A percentile compares a stretch with the other conserved stretches of the same genome.
Evolutionary conservation across 164 flowering plant species (phyloP).

Genomic region (Nelumbo lutea): DNA sequence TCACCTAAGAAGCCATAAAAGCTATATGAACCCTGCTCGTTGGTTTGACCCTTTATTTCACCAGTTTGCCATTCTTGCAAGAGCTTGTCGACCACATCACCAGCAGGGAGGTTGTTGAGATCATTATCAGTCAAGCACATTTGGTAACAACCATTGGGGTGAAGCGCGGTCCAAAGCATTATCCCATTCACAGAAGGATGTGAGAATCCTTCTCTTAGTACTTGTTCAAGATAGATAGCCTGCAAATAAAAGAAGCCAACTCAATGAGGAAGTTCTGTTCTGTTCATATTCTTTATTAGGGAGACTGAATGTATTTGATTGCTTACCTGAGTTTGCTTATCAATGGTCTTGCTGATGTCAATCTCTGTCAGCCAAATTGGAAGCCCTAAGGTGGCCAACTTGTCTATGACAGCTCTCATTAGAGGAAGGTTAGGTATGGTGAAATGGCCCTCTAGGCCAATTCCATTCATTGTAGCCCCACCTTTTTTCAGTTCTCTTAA

Average conservation of each 20-base stretch:
- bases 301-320: not conserved
- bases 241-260: slow-evolving; percentile 15
- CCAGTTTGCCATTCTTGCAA: slow-evolving; percentile 72
- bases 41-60: slow-evolving; percentile 34
- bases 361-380: slow-evolving; percentile 97
- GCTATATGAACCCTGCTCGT: slow-evolving; percentile 63
- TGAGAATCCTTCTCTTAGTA: slow-evolving; percentile 88
- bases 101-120: slow-evolving; percentile 67
- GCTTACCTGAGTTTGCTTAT: slow-evolving; percentile 55
- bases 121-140: slow-evolving; percentile 84
- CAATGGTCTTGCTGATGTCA: slow-evolving; percentile 60
- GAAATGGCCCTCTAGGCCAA: slow-evolving; percentile 86
- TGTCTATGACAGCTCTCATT: slow-evolving; percentile 76
- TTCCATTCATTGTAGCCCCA: slow-evolving; percentile 64
- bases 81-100: slow-evolving; percentile 75
- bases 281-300: no score
- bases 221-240: slow-evolving; percentile 77
- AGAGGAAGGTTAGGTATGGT: slow-evolving; percentile 64
- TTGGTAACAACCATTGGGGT: slow-evolving; percentile 69
- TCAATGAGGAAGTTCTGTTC: not conserved
- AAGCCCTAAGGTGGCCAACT: slow-evolving; percentile 68
- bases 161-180: slow-evolving; percentile 83
- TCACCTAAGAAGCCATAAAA: slow-evolving; percentile 81
- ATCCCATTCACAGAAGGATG: slow-evolving; percentile 79
- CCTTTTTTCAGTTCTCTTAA: slow-evolving; percentile 43